phyloP scores from a whole-genome alignment of 2,329 filamentous ascomycete species.

The Magnaporthiopsis rhizophila region DNA sequence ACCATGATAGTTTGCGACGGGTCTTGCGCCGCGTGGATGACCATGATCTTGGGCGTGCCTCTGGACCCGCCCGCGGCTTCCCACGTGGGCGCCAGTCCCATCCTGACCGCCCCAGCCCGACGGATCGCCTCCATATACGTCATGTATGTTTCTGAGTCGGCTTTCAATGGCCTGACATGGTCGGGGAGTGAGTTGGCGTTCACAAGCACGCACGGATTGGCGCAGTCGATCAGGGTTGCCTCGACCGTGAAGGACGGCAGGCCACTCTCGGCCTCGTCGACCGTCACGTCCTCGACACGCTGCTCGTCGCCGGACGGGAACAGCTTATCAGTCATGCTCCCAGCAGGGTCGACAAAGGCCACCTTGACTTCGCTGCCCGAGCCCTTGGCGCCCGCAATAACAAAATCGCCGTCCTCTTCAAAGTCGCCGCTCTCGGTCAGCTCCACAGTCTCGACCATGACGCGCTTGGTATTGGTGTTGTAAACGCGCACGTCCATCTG shows the following conservation, averaged over 20 bases:
- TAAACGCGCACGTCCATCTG: conserved; percentile 33
- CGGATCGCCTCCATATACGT: conserved; percentile 42
- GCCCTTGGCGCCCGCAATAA: conserved; percentile 51
- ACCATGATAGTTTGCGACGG: conserved; percentile 24
- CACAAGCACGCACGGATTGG: conserved; percentile 41
- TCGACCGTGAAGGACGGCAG: conserved; percentile 21
- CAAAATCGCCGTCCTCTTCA: conserved; percentile 39
- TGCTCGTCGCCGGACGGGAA: conserved; percentile 44
- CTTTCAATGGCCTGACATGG: conserved; percentile 31
- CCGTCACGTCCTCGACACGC: conserved; percentile 34
- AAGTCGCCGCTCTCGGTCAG: conserved; percentile 38
- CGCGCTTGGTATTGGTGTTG: conserved; percentile 55
- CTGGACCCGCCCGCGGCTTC: conserved; percentile 23
- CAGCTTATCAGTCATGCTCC: conserved; percentile 50
- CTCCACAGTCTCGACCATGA: conserved; percentile 46
- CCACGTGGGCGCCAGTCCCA: conserved; percentile 42
- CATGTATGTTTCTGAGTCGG: conserved; percentile 20
- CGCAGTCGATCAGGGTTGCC: conserved; percentile 26
- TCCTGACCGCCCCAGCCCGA: conserved; percentile 42
- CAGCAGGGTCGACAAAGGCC: conserved; percentile 50
- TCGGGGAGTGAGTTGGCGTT: conserved; percentile 36
- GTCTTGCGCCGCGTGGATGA: conserved; percentile 30
- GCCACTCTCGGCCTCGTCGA: conserved; percentile 23
- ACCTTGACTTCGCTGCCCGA: conserved; percentile 46
- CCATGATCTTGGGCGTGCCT: conserved; percentile 46